Conservation (phyloP, 2,329 filamentous ascomycete genomes). For the Verticillium albo-atrum region DNA sequence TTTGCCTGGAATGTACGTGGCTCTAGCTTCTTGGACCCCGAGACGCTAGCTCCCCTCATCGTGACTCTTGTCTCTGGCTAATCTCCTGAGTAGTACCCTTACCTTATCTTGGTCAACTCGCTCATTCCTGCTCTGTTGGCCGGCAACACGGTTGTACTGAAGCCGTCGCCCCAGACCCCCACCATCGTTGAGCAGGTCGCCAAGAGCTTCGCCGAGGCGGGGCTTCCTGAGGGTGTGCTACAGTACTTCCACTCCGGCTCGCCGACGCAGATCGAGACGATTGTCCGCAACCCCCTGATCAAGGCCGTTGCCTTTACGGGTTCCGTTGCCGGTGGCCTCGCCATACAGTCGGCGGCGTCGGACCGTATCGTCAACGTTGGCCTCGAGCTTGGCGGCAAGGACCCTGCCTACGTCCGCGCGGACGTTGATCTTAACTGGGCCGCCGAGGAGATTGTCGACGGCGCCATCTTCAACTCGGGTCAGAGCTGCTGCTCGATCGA, state of each 20-base stretch:
- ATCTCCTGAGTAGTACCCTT: slow-evolving; percentile 67
- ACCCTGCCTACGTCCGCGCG: slow-evolving; percentile 80
- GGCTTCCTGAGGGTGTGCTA: slow-evolving; percentile 76
- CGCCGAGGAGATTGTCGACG: slow-evolving; percentile 91
- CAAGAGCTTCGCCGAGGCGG: slow-evolving; percentile 72
- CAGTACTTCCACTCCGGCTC: slow-evolving; percentile 92
- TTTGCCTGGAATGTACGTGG: slow-evolving; percentile 90
- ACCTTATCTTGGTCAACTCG: slow-evolving; percentile 88
- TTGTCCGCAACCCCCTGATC: slow-evolving; percentile 74
- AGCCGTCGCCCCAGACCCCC: slow-evolving; percentile 92
- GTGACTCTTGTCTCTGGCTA: background rate
- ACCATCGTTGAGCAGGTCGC: slow-evolving; percentile 83
- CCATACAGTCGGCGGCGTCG: slow-evolving; percentile 78
- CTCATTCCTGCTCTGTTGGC: slow-evolving; percentile 86
- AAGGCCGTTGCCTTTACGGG: slow-evolving; percentile 89
- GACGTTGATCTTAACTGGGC: slow-evolving; percentile 91
- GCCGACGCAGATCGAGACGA: slow-evolving; percentile 67
- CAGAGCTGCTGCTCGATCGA: slow-evolving; percentile 95
- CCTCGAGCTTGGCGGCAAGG: slow-evolving; percentile 90
- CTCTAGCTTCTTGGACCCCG: background rate
- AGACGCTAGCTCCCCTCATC: background rate
- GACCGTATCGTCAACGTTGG: slow-evolving; percentile 83
- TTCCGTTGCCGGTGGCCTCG: slow-evolving; percentile 80
- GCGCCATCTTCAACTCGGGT: slow-evolving; percentile 96
- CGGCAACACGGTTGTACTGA: slow-evolving; percentile 88